Evolutionary conservation across 768 basidiomycete species (phyloP).

Genomic region (Amanita rubescens): DNA sequence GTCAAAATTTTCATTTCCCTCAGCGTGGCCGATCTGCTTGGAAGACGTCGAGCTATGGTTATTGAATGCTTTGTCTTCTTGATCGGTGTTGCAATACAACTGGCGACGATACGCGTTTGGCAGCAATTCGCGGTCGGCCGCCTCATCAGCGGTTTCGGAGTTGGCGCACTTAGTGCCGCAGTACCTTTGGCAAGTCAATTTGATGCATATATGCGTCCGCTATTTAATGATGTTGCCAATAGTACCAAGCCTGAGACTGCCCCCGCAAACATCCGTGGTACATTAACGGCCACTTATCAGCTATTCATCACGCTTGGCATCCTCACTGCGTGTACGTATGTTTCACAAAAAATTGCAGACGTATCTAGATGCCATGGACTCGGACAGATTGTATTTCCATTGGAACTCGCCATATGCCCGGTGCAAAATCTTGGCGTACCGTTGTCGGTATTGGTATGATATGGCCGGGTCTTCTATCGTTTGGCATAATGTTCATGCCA

Average conservation of each 20-base stretch:
- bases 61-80: slow-evolving; percentile 49
- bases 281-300: slow-evolving; percentile 55
- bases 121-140: slow-evolving; percentile 63
- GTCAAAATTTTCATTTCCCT: not conserved
- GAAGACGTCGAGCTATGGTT: slow-evolving; percentile 61
- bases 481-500: slow-evolving; percentile 65
- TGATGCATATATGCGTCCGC: not conserved
- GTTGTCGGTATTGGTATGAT: slow-evolving; percentile 54
- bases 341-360: not conserved
- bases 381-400: slow-evolving; percentile 68
- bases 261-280: slow-evolving; percentile 64
- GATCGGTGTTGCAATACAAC: slow-evolving; percentile 56
- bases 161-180: slow-evolving; percentile 60
- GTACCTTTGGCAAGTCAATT: slow-evolving; percentile 46
- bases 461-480: slow-evolving; percentile 54
- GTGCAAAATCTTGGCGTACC: slow-evolving; percentile 51
- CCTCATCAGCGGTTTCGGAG: slow-evolving; percentile 57
- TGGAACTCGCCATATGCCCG: slow-evolving; percentile 45
- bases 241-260: slow-evolving; percentile 72
- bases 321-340: slow-evolving; percentile 49
- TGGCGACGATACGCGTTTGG: slow-evolving; percentile 45
- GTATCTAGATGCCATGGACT: not conserved
- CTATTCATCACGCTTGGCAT: slow-evolving; percentile 68
- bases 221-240: slow-evolving; percentile 2
- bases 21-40: slow-evolving; percentile 57